phyloP scores from a whole-genome alignment of 495 filamentous ascomycete species.

The Podospora comata region DNA sequence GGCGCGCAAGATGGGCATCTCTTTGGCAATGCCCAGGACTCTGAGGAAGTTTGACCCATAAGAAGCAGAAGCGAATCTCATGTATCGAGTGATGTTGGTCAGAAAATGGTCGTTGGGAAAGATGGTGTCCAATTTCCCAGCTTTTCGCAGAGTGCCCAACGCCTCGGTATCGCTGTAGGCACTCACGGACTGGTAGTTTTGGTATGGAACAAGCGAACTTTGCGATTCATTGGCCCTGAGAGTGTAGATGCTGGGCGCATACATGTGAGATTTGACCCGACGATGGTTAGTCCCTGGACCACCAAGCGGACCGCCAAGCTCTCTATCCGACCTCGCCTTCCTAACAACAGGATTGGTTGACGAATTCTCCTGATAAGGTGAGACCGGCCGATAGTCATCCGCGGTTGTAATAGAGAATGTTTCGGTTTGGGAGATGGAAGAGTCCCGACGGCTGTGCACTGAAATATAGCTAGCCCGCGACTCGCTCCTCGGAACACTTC shows the following conservation, averaged over 20 bases:
- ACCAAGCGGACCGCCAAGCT: conserved; percentile 9
- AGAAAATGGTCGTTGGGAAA: conserved; percentile 67
- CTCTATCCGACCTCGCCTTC: conserved; percentile 14
- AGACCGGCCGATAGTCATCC: conserved; percentile 28
- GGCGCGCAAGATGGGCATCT: conserved; percentile 44
- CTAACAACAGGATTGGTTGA: conserved; percentile 8
- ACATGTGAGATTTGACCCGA: conserved; percentile 38
- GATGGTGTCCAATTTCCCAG: conserved; percentile 57
- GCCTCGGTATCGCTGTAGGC: conserved; percentile 56
- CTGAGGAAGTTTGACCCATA: conserved; percentile 71
- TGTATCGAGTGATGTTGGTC: conserved; percentile 69
- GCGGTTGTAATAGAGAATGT: conserved; percentile 54
- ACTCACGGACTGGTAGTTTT: conserved; percentile 46
- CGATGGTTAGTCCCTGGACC: conserved; percentile 27
- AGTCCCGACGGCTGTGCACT: conserved; percentile 54
- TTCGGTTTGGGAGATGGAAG: conserved; percentile 58
- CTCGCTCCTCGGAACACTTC: conserved; percentile 24
- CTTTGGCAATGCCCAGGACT: conserved; percentile 61
- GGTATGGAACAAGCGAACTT: conserved; percentile 60
- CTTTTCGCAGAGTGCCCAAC: conserved; percentile 53
- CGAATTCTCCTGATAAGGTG: conserved; percentile 6
- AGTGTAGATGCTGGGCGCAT: conserved; percentile 66
- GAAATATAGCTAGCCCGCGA: conserved; percentile 50
- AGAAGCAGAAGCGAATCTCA: conserved; percentile 72
- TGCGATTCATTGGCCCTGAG: conserved; percentile 62